These are phyloP conservation scores for Psilocybe subaeruginosa DNA, from an alignment of 768 basidiomycete genomes.

Conservation along the genomic window DNA sequence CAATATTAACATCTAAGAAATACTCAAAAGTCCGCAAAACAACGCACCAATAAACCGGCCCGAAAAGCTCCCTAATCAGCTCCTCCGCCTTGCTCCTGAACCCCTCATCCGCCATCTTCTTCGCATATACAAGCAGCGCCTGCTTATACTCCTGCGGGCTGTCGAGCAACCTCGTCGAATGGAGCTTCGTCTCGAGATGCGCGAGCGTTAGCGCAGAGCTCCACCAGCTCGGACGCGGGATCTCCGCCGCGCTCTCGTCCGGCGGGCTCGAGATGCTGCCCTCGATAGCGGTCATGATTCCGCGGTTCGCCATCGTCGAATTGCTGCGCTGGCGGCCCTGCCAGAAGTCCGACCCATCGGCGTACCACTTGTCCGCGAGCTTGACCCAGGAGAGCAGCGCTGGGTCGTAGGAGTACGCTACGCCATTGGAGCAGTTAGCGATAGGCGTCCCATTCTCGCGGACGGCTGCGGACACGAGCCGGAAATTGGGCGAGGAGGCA, in stretches of 20 bases:
- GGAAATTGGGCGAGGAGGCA: slow-evolving; percentile 51
- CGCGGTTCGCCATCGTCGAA: slow-evolving; percentile 44
- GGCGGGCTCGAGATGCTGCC: slow-evolving; percentile 40
- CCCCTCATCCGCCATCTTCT: slow-evolving; percentile 87
- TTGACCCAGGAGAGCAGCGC: slow-evolving; percentile 71
- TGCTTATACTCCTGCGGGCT: slow-evolving; percentile 87
- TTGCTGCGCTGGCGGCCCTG: slow-evolving; percentile 64
- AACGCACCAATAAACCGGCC: slow-evolving; percentile 87
- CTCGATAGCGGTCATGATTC: slow-evolving; percentile 59
- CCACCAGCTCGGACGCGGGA: slow-evolving; percentile 78
- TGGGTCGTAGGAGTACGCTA: slow-evolving; percentile 79
- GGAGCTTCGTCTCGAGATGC: slow-evolving; percentile 84
- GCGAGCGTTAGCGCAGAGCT: slow-evolving; percentile 80
- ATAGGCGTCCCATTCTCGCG: slow-evolving; percentile 83
- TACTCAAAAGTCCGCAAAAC: neutral
- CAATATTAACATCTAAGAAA: neutral
- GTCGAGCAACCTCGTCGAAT: slow-evolving; percentile 73
- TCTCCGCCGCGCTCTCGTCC: slow-evolving; percentile 41
- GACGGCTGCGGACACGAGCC: slow-evolving; percentile 65
- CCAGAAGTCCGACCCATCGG: slow-evolving; percentile 83
- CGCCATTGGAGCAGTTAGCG: slow-evolving; percentile 76
- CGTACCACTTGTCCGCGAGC: slow-evolving; percentile 84
- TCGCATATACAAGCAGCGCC: slow-evolving; percentile 75
- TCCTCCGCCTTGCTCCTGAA: slow-evolving; percentile 90
- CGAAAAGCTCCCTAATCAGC: slow-evolving; percentile 85